Conservation (phyloP, 805 yeast species). For the Deakozyma indianensis region DNA sequence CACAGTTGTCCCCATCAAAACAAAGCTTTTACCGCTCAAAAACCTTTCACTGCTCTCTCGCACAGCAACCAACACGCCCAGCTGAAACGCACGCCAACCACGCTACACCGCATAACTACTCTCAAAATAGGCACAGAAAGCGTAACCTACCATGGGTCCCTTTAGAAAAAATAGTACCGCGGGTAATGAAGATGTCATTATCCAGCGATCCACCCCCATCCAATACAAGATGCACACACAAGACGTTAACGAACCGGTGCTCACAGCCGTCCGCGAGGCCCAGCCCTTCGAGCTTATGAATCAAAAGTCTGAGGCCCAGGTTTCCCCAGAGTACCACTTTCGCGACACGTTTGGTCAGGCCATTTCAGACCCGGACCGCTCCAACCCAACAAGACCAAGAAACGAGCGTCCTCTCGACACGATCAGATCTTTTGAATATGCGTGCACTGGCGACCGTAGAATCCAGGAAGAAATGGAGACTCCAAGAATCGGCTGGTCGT, state of each 20-base stretch:
- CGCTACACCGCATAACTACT: too few relatives aligned
- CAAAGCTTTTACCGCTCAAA: too few relatives aligned
- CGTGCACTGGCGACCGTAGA: constrained; percentile 77
- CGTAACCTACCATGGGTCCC: background rate
- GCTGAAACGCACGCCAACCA: too few relatives aligned
- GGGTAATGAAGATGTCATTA: background rate
- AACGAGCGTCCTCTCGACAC: constrained; percentile 97
- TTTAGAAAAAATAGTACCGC: background rate
- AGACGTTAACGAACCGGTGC: constrained; percentile 79
- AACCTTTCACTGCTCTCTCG: too few relatives aligned
- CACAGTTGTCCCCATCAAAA: too few relatives aligned
- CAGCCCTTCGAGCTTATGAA: constrained; percentile 78
- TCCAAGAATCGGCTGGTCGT: constrained; percentile 68
- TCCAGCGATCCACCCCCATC: background rate
- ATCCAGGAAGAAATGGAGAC: constrained; percentile 76
- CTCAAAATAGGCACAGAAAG: too few relatives aligned
- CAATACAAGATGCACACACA: background rate
- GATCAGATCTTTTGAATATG: constrained; percentile 81
- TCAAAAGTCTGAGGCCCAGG: constrained; percentile 18
- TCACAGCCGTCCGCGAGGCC: constrained; percentile 85
- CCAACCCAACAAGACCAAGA: constrained; percentile 86
- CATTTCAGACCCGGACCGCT: constrained; percentile 66
- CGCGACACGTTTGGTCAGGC: constrained; percentile 80
- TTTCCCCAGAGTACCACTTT: constrained; percentile 38
- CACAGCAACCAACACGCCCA: too few relatives aligned